A percentile compares a stretch with the other conserved stretches of the same genome.
Conservation (phyloP, 2,329 filamentous ascomycete species). For the Byssothecium circinans region DNA sequence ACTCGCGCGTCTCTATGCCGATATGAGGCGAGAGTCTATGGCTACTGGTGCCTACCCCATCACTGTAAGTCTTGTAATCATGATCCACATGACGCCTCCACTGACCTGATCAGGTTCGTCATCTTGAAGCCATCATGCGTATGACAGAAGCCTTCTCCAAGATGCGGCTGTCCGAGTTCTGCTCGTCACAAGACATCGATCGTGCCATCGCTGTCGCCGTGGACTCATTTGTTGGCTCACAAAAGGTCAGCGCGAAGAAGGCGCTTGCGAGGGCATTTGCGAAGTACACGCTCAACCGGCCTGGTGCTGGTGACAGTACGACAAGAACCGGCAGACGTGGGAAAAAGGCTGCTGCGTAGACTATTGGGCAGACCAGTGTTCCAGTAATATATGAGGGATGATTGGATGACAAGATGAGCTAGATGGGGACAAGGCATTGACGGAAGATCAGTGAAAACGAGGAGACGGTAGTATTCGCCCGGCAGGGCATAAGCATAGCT, state of each 20-base stretch:
- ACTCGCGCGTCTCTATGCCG: conserved; percentile 87
- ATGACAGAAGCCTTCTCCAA: conserved; percentile 93
- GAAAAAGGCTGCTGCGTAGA: conserved; percentile 30
- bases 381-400: background rate
- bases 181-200: conserved; percentile 86
- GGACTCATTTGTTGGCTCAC: conserved; percentile 91
- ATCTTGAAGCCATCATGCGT: conserved; percentile 96
- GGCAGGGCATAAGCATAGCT: background rate
- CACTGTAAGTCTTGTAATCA: conserved; percentile 65
- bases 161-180: conserved; percentile 98
- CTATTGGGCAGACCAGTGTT: background rate
- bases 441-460: background rate
- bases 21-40: conserved; percentile 91
- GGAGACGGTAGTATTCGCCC: background rate
- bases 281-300: conserved; percentile 69
- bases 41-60: conserved; percentile 97
- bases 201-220: conserved; percentile 96
- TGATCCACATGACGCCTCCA: background rate
- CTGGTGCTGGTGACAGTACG: conserved; percentile 44
- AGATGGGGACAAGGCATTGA: background rate
- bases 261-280: conserved; percentile 91
- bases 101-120: conserved; percentile 71
- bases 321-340: conserved; percentile 29
- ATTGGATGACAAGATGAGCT: conserved; percentile 1
- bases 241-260: conserved; percentile 98